Evolutionary conservation across 768 basidiomycete genomes (phyloP), one percentile per base, ranked within the genome.

Genomic region (Scleroderma bovista): DNA sequence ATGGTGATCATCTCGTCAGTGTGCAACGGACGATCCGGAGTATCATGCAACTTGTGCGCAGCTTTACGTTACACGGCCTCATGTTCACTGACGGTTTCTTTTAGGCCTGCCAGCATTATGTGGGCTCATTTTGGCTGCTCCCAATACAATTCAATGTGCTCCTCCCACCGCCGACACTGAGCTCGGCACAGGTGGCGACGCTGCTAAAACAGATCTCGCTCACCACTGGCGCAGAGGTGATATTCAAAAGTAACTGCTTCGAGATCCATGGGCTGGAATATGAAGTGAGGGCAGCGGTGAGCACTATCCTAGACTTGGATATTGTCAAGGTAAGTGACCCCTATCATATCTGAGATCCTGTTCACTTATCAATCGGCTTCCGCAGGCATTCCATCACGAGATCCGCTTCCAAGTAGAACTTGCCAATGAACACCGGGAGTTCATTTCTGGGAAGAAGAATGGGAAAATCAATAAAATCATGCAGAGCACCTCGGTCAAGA

Each of bases 401-500:
- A 92, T 98, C 55, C 88, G 93, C 44, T 97, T 98, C 74, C 94
- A 97, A 69, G 92, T 97, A 48, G 96, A 99, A 69, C 80, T 97
- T 6, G 88, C 93, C 38, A 95, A 95, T 66, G 96, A 99, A 66
- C 94, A 98, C 58, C 84, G 94, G 51, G 95, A 99, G 59, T 99
- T 98, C 71, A 96, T 99, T 68, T 90, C 88, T 50, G 95, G 95
- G 39, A 99, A 99, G 77, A 97, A 98, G 77, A 97, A 98, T 61
- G 95, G 95, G 51, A 99, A 99, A 72, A 92, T 97, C 69, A 97
- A 97, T 75, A 98, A 97, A 74, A 96, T 98, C 66, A 97, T 97
- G 92, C 93, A 97, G 69, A 86, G 84, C 12, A 88, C 94, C 26
- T 90, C 88, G 58, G 93, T 94, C 65, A 95, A 96, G 73, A 96